Percentiles rank a stretch among this genome's conserved stretches.
These are phyloP conservation scores for Pisolithus tinctorius DNA, from an alignment of 768 basidiomycete species.

Conservation along the genomic window DNA sequence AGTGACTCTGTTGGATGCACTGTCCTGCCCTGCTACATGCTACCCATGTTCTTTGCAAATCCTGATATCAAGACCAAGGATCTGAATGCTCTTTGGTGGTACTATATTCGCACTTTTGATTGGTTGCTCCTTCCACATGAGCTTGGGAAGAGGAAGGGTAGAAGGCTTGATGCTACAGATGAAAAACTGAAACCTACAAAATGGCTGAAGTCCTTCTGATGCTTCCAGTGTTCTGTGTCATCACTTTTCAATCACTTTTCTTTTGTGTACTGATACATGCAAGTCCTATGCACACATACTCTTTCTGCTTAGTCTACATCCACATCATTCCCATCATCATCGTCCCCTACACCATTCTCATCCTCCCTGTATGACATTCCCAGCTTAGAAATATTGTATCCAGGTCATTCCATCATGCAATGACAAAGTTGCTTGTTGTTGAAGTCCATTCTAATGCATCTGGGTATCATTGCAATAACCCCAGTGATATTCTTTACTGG, in stretches of 20 bases:
- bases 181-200: neutral
- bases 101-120: no score
- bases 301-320: no score
- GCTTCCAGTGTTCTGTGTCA: no score
- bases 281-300: no score
- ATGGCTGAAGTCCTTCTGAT: neutral
- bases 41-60: no score
- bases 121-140: no score
- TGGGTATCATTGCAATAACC: conserved; percentile 4
- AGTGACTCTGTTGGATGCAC: neutral
- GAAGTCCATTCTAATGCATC: neutral
- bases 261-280: no score
- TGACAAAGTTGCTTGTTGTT: no score
- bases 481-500: neutral
- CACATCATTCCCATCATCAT: neutral
- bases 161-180: neutral
- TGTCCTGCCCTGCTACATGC: neutral
- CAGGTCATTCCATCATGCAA: conserved; percentile 6
- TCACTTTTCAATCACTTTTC: no score
- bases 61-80: no score
- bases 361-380: neutral
- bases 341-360: neutral
- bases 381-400: conserved; percentile 1
- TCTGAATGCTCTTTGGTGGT: no score
- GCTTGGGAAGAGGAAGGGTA: neutral